A percentile compares a stretch with the other conserved stretches of the same genome.
Evolutionary conservation across 2,329 filamentous ascomycete genomes (phyloP).

Genomic region (Arthroderma sp.): DNA sequence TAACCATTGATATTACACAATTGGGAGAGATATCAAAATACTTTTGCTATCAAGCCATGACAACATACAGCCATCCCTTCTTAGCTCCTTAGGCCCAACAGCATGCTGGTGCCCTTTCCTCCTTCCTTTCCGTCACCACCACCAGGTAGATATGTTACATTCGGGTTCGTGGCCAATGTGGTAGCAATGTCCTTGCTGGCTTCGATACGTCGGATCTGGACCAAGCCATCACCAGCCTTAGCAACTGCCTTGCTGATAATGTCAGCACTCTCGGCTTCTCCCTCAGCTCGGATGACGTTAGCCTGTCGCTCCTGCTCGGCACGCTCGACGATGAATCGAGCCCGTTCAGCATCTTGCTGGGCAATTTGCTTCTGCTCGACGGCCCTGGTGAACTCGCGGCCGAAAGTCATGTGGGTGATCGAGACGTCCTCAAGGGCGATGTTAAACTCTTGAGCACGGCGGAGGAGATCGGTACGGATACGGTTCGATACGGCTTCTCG

Average conservation of each 20-base stretch:
- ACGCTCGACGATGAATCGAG: slow-evolving; percentile 95
- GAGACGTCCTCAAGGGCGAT: slow-evolving; percentile 97
- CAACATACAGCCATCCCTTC: not conserved
- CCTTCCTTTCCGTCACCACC: slow-evolving; percentile 43
- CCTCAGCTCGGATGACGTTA: slow-evolving; percentile 95
- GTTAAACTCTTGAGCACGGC: slow-evolving; percentile 93
- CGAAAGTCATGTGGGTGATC: slow-evolving; percentile 99
- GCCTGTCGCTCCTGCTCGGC: slow-evolving; percentile 98
- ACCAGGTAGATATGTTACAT: slow-evolving; percentile 85
- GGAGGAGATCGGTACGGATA: slow-evolving; percentile 83
- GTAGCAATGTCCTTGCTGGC: slow-evolving; percentile 90
- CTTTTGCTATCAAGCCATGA: too few relatives aligned
- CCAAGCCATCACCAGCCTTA: slow-evolving; percentile 83
- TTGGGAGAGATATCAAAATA: too few relatives aligned
- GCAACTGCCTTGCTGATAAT: slow-evolving; percentile 88
- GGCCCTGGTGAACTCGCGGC: slow-evolving; percentile 94
- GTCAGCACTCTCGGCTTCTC: slow-evolving; percentile 91
- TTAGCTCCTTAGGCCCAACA: slow-evolving; percentile 51
- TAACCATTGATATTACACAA: too few relatives aligned
- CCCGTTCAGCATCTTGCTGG: slow-evolving; percentile 94
- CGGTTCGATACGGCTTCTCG: slow-evolving; percentile 91
- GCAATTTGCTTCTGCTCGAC: slow-evolving; percentile 99
- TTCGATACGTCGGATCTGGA: slow-evolving; percentile 95
- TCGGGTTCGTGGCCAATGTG: slow-evolving; percentile 78
- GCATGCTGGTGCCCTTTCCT: slow-evolving; percentile 51